A percentile compares a stretch with the other conserved stretches of the same genome.
Evolutionary conservation across 1,284 basidiomycete species (phyloP).

Genomic region (Malassezia restricta): DNA sequence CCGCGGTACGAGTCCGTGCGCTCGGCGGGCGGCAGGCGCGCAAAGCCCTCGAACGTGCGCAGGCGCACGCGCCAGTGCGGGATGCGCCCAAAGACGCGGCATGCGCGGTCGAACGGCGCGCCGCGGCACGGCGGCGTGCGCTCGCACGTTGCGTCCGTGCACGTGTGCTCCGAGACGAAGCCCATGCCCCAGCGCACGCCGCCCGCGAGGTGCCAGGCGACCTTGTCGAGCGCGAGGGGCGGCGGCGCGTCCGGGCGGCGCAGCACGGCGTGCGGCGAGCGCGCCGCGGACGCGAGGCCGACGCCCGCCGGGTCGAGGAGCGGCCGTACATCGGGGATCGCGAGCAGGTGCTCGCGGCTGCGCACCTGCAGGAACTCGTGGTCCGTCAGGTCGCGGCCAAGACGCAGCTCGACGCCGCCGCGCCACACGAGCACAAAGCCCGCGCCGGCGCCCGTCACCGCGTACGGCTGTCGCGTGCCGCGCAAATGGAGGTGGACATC

Average conservation of each 20-base stretch:
- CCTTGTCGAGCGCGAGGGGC: conserved; percentile 26
- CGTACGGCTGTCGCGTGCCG: conserved; percentile 72
- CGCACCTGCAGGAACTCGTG: conserved; percentile 71
- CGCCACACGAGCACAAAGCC: conserved; percentile 82
- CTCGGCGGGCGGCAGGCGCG: conserved; percentile 30
- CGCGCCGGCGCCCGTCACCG: conserved; percentile 62
- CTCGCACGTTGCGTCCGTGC: conserved; percentile 58
- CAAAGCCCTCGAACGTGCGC: conserved; percentile 50
- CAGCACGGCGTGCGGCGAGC: background rate
- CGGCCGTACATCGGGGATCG: conserved; percentile 47
- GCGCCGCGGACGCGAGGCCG: conserved; percentile 29
- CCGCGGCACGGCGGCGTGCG: conserved; percentile 51
- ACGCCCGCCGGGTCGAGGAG: conserved; percentile 50
- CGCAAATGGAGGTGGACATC: conserved; percentile 59
- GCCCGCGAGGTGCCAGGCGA: conserved; percentile 57
- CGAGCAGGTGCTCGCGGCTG: conserved; percentile 54
- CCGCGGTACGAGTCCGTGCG: conserved; percentile 65
- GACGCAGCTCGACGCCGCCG: conserved; percentile 60
- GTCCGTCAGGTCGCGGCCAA: conserved; percentile 64
- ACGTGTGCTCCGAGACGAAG: conserved; percentile 70
- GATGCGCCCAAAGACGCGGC: conserved; percentile 68
- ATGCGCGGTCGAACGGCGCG: conserved; percentile 59
- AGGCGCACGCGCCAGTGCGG: conserved; percentile 71
- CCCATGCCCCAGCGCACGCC: conserved; percentile 87
- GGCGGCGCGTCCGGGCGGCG: background rate